Evolutionary conservation across 192 early-diverging fungal genomes (phyloP), one percentile per base, ranked within the genome.

Genomic region (Gaertneriomyces semiglobifer): DNA sequence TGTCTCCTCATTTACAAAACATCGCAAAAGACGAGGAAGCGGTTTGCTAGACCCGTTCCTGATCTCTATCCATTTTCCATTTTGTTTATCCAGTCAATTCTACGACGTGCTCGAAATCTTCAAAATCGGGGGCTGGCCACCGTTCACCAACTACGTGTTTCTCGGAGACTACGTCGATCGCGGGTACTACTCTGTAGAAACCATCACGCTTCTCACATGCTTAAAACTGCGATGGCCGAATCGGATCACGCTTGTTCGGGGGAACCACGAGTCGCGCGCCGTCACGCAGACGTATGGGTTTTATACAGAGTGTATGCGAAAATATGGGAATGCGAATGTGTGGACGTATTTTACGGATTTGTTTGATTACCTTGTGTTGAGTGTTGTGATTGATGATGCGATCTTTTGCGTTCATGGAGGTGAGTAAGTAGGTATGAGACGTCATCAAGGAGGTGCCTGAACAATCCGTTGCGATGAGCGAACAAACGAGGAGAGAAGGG

Each of bases 331-430:
- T 14, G 73, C 86, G 0, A 81, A 81, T 10, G 93, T 96, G 8
- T 98, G 95, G 95, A 81, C 84, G 5, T 93, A 92, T 38, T 95
- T 95, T 75, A 95, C 93, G 14, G 90, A 94, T 53, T 73, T 96
- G 71, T 98, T 98, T 76, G 95, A 98, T 71, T 98, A 88, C 66
- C 79, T 98, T 38, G 90, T 92, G 1, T 72, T 98, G 38, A 89
- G 89, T 0, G 93, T 91, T 3, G 88, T 91, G 7, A 93, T 98
- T 61, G 89, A 96, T 56, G 84, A 93, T 52, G 80, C 83, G 42
- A 93, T 98, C 9, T 93, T 98, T 66, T 95, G 94, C 72, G 93
- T 98, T 19, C 95, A 98, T 64, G 95, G 95, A 56, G 95, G 94
- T 81, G 67, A 66, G 53, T 43, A 38, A 3, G 33, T 52, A 8